Evolutionary conservation across 495 filamentous ascomycete species (phyloP), one percentile per base, ranked within the genome.

Genomic region (Tuber indicum): DNA sequence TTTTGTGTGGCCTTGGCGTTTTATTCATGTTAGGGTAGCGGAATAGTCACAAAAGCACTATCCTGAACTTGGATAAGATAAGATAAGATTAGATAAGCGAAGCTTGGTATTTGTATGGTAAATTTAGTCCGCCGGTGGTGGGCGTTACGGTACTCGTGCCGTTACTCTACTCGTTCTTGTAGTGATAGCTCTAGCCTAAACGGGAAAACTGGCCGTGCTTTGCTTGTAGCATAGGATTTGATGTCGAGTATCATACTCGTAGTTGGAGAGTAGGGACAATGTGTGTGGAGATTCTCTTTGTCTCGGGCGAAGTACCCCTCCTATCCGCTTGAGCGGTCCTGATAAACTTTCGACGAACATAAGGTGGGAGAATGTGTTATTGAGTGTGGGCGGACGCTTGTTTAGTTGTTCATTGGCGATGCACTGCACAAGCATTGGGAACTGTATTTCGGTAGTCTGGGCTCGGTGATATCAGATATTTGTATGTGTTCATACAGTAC

Each of bases 1-100:
- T 66, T 66, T 36, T 66, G 58, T 66, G 58, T 66, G 58, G 58
- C 26, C 58, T 66, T 66, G 58, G 58, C 58, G 32, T 36, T 66
- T 66, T 36, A 8, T 66, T 66, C 58, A 7, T 32, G 26, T 36
- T 66, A 66, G 58, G 58, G 58, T 12, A 32, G 26, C 3, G 14
- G 19, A 36, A 66, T 66, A 66, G 58, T 66, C 58, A 66, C 58
- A 66, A 66, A 36, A 36, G 26, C 58, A 36, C 26, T 17, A 4
- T 26, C 0, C 26, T 36, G 0, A 19, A 16, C 12, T 12, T 32
- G 16, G 26, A 66, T 66, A 36, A 62, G n/a, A 62, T 62, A 62
- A 66, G 58, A 66, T 66, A 21, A 52, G 19, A 52, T 52, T 66
- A 66, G 58, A 36, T 66, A 36, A 66, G 12, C n/a, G 26, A 36